Base-by-base conservation (phyloP, 768 basidiomycete genomes). In the Boletus sensibilis region DNA sequence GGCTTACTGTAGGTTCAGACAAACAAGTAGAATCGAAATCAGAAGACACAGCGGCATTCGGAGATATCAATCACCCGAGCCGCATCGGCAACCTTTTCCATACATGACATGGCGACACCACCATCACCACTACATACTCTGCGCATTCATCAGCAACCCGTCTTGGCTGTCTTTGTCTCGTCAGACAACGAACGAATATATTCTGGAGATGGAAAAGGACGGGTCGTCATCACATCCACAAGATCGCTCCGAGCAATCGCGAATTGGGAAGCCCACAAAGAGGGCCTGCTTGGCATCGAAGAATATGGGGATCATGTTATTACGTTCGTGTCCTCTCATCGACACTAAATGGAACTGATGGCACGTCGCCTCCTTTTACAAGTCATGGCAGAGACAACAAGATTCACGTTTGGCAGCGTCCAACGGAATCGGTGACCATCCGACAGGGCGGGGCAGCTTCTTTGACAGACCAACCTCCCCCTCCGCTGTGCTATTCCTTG, bases 381-480 rank as follows among this genome's bases (percentile, higher is more conserved):
- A 61, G 93, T 14, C 92, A 94, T 61, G 90, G 84, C 16, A 77
- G 94, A 46, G 94, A 96, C 73, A 91, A 95, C 72, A 90, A 91
- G 68, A 69, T 94, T 33, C 87, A 91, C 66, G 76, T 90, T 6
- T 94, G 90, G 88, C 72, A 69, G 29, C 75, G 82, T 27, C 74
- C 82, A 41, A 69, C 75, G 9, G 82, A 83, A 40, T 76, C 78
- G 12, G 69, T 74, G 23, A 74, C 76, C 25, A 75, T 84, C 44
- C 59, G 72, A 20, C 79, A 84, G 8, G 82, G 83, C 18, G 78
- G 75, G 16, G 83, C 86, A 4, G 88, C 86, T 2, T 76, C 81
- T 0, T 63, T 80, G 38, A 74, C 80, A 1, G 78, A 76, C 29
- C 69, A 81, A 8, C 75, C 80, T 1, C 71, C 72, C 0, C 89